These are phyloP conservation scores for Magnaporthiopsis rhizophila DNA, from an alignment of 2,329 filamentous ascomycete genomes.

Conservation along the genomic window DNA sequence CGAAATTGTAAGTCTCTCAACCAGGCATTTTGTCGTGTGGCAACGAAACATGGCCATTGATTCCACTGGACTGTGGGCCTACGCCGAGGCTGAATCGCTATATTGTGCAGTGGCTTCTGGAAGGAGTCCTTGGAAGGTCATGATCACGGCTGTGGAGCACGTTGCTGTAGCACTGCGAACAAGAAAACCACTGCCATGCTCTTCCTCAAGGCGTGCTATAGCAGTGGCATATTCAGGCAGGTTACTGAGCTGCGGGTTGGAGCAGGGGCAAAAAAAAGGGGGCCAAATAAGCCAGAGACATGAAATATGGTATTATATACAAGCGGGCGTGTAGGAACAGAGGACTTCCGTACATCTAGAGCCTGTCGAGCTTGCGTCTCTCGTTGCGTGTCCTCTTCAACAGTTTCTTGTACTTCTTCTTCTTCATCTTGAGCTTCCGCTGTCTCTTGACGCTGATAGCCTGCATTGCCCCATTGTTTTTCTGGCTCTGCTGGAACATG, in stretches of 20 bases:
- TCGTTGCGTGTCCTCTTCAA: slow-evolving; percentile 85
- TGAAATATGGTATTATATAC: not conserved
- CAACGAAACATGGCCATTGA: not conserved
- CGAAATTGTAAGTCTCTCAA: not conserved
- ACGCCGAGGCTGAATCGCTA: not conserved
- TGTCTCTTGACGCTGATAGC: slow-evolving; percentile 89
- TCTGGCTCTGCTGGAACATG: slow-evolving; percentile 44
- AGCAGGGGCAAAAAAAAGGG: not conserved
- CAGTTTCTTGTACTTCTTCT: slow-evolving; percentile 99
- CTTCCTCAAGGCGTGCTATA: not conserved
- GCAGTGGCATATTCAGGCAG: not conserved
- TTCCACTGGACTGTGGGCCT: not conserved
- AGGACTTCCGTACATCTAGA: not conserved
- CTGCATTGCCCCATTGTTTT: slow-evolving; percentile 50
- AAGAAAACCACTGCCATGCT: not conserved
- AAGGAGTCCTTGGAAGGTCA: not conserved
- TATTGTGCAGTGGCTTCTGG: not conserved
- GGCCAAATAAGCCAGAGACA: not conserved
- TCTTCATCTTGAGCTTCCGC: slow-evolving; percentile 98
- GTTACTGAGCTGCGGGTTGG: not conserved
- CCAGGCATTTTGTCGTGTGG: not conserved
- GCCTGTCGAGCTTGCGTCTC: slow-evolving; percentile 61
- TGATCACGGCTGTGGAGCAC: not conserved
- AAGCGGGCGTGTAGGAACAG: not conserved
- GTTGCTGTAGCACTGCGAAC: not conserved